Percentiles rank a stretch among this genome's conserved stretches.
These are phyloP conservation scores for Penicillium expansum DNA, from an alignment of 2,329 filamentous ascomycete species.

Conservation along the genomic window DNA sequence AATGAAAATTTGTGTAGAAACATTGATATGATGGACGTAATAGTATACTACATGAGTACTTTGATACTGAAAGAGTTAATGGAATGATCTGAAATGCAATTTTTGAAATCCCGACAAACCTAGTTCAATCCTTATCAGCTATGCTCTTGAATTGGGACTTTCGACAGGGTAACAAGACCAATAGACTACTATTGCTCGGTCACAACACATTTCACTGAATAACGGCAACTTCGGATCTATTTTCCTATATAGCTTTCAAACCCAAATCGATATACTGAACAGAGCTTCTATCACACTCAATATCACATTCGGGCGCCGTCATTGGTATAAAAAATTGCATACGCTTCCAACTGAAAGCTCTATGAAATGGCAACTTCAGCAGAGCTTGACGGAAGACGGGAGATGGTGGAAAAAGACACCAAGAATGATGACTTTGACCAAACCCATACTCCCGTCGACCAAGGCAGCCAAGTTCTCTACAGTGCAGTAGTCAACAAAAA, in stretches of 20 bases:
- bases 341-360: neutral
- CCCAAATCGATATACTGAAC: too few species aligned
- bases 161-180: too few species aligned
- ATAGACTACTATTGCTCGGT: too few species aligned
- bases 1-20: neutral
- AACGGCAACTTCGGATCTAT: too few species aligned
- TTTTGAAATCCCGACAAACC: neutral
- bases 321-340: neutral
- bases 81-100: neutral
- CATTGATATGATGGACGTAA: neutral
- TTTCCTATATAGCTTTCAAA: too few species aligned
- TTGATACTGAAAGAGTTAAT: neutral
- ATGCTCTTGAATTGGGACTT: neutral
- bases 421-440: too few species aligned
- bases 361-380: neutral
- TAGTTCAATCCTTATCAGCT: too few species aligned
- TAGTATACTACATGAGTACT: neutral
- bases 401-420: neutral
- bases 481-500: constrained; percentile 14
- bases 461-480: constrained; percentile 8
- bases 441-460: too few species aligned
- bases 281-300: neutral
- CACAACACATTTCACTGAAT: too few species aligned
- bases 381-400: neutral
- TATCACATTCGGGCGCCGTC: neutral